Evolutionary conservation across 257 asterid species (phyloP).

Genomic region (Ligustrum vulgare): DNA sequence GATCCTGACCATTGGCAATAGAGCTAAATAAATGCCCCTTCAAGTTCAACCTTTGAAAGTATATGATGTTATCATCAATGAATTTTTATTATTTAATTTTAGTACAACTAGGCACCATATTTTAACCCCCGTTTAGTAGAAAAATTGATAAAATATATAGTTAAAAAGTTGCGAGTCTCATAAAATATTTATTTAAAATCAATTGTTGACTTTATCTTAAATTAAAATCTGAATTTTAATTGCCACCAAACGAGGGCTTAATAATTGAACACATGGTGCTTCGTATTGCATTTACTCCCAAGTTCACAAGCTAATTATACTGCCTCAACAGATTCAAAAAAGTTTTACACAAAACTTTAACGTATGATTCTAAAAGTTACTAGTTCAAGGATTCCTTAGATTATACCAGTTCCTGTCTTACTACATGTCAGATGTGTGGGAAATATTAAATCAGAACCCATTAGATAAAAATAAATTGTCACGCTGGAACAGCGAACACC

Average conservation of each 20-base stretch:
- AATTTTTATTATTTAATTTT: background rate
- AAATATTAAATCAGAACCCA: background rate
- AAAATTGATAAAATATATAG: too few relatives aligned
- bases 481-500: too few relatives aligned
- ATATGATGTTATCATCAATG: background rate
- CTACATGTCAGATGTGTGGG: background rate
- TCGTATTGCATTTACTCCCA: conserved; percentile 6
- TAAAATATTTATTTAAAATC: too few relatives aligned
- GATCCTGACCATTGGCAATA: background rate
- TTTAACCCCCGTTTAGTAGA: too few relatives aligned
- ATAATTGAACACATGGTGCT: background rate
- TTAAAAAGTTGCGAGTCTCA: too few relatives aligned
- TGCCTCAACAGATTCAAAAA: background rate
- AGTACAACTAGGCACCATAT: background rate
- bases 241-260: too few relatives aligned
- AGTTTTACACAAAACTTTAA: background rate
- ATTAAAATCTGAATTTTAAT: too few relatives aligned
- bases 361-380: conserved; percentile 6
- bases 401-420: background rate
- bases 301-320: background rate
- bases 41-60: background rate
- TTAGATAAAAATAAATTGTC: background rate
- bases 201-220: too few relatives aligned
- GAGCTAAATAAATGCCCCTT: background rate
- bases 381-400: background rate